Evolutionary conservation across 257 asterid species (phyloP).

Genomic region (Plantago elongata): DNA sequence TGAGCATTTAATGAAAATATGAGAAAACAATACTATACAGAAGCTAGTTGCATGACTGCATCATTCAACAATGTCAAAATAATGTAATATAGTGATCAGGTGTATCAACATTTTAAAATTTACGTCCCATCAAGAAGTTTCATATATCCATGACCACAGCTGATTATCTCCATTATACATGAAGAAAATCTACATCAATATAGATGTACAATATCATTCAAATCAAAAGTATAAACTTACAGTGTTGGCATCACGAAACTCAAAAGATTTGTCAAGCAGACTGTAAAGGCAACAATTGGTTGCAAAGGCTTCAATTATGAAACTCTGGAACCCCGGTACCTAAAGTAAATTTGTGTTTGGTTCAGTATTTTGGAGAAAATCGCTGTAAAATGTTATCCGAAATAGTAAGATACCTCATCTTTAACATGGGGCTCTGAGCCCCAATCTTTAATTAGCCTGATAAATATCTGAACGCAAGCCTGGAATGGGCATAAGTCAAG

Average conservation of each 20-base stretch:
- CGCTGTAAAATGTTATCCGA: background rate
- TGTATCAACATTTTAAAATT: background rate
- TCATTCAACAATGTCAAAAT: too few relatives aligned
- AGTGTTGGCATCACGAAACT: conserved; percentile 82
- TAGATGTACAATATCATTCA: background rate
- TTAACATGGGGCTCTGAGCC: conserved; percentile 51
- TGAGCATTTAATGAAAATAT: too few relatives aligned
- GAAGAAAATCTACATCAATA: background rate
- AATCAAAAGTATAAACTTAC: conserved; percentile 47
- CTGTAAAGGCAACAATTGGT: conserved; percentile 84
- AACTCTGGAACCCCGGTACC: conserved; percentile 87
- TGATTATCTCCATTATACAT: background rate
- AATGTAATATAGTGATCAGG: background rate
- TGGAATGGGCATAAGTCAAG: conserved; percentile 27
- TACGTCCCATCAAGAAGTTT: background rate
- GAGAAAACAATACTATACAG: too few relatives aligned
- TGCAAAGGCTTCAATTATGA: conserved; percentile 75
- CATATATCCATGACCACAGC: too few relatives aligned
- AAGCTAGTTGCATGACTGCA: too few relatives aligned
- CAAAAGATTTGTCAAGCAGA: conserved; percentile 88
- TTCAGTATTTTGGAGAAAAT: conserved; percentile 24
- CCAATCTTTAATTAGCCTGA: conserved; percentile 93
- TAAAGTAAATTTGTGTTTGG: conserved; percentile 28
- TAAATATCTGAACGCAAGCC: conserved; percentile 88
- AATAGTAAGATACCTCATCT: conserved; percentile 54